Percentiles rank a stretch among this genome's conserved stretches.
Evolutionary conservation across 129 eudicot genomes (phyloP).

Genomic region (Flaveria robusta): DNA sequence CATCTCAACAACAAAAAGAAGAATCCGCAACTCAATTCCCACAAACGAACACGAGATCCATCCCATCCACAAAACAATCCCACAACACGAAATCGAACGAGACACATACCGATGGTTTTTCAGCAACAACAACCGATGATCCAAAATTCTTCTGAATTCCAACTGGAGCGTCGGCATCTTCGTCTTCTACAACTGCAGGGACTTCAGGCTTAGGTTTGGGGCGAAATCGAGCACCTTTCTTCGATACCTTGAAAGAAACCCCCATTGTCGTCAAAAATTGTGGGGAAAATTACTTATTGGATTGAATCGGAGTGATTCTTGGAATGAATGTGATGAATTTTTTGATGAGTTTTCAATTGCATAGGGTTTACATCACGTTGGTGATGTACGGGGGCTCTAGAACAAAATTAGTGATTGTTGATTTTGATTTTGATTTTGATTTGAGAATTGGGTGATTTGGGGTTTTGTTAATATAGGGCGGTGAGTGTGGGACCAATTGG

Average conservation of each 20-base stretch:
- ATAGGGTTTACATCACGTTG: not conserved
- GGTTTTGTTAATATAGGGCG: not conserved
- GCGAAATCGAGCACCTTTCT: slow-evolving; percentile 56
- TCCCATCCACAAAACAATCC: slow-evolving; percentile 6
- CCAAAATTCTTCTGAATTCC: slow-evolving; percentile 10
- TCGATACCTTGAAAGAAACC: slow-evolving; percentile 80
- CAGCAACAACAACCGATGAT: slow-evolving; percentile 6
- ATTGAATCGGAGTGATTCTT: not conserved
- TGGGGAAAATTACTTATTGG: not conserved
- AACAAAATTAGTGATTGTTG: not conserved
- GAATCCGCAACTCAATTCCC: no score
- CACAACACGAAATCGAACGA: slow-evolving; percentile 5
- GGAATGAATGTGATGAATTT: not conserved
- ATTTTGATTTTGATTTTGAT: not conserved
- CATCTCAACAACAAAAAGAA: not conserved
- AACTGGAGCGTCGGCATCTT: slow-evolving; percentile 16
- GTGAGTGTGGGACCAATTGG: not conserved
- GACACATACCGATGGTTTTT: slow-evolving; percentile 33
- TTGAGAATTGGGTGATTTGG: slow-evolving; percentile 5
- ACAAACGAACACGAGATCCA: no score
- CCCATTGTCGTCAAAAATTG: slow-evolving; percentile 47
- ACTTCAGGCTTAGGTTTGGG: slow-evolving; percentile 50
- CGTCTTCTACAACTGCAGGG: slow-evolving; percentile 24
- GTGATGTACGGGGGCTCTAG: not conserved
- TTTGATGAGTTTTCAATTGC: not conserved